Evolutionary conservation across 768 basidiomycete species (phyloP).

Genomic region (Albatrellus ellisii): DNA sequence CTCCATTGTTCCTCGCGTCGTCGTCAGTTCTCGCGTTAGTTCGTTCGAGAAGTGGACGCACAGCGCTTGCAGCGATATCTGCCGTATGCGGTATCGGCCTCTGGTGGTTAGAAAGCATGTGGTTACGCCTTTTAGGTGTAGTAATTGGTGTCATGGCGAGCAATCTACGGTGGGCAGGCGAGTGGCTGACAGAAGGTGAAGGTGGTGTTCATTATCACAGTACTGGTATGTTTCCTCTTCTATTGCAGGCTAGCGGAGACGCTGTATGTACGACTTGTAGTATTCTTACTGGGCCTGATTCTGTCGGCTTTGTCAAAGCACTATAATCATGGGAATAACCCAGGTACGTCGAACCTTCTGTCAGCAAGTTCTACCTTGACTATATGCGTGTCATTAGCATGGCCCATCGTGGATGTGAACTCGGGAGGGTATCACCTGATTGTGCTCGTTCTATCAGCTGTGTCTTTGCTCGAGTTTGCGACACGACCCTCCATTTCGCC

Average conservation of each 20-base stretch:
- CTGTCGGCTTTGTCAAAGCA: conserved; percentile 61
- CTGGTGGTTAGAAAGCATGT: conserved; percentile 13
- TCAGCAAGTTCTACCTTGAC: background rate
- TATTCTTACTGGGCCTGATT: conserved; percentile 52
- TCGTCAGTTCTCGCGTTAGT: conserved; percentile 22
- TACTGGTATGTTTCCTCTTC: conserved; percentile 1
- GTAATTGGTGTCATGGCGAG: conserved; percentile 9
- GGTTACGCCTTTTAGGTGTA: conserved; percentile 9
- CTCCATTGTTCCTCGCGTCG: conserved; percentile 49
- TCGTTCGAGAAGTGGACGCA: conserved; percentile 4
- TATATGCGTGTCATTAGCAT: conserved; percentile 33
- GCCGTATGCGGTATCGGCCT: conserved; percentile 7
- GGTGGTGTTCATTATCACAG: conserved; percentile 8
- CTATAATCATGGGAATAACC: conserved; percentile 71
- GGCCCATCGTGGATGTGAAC: conserved; percentile 58
- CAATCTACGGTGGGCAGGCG: conserved; percentile 7
- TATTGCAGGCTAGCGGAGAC: background rate
- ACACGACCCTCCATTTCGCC: conserved; percentile 25
- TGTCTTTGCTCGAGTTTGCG: conserved; percentile 45
- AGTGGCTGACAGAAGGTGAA: conserved; percentile 8
- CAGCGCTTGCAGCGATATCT: conserved; percentile 3
- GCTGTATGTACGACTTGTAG: conserved; percentile 21
- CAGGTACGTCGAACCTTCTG: conserved; percentile 27
- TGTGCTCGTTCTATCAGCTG: conserved; percentile 42
- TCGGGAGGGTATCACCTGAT: conserved; percentile 61